Conservation (phyloP, 1,284 basidiomycete species). For the Grifola frondosa region DNA sequence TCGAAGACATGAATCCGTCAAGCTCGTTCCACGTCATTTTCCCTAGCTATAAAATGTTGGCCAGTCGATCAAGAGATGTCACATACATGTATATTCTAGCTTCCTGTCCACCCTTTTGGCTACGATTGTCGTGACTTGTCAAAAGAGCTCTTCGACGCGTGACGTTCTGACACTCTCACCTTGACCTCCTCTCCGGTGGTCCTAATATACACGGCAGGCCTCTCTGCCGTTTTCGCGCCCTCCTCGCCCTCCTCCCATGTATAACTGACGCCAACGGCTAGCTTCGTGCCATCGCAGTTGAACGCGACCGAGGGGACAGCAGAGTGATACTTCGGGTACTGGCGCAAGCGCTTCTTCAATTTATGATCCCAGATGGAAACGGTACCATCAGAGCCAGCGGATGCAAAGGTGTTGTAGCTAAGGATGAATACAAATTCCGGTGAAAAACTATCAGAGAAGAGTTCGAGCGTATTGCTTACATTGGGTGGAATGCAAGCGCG, state of each 20-base stretch:
- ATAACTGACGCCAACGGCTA: conserved; percentile 84
- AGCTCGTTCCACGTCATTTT: too few relatives aligned
- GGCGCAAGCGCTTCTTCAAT: conserved; percentile 92
- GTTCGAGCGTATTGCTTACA: conserved; percentile 43
- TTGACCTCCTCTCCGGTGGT: conserved; percentile 56
- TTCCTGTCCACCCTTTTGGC: conserved; percentile 33
- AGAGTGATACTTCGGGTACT: conserved; percentile 78
- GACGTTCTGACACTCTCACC: conserved; percentile 27
- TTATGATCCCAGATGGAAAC: conserved; percentile 97
- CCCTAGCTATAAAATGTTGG: too few relatives aligned
- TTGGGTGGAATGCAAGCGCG: conserved; percentile 90
- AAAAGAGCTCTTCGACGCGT: not conserved
- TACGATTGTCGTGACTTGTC: conserved; percentile 3
- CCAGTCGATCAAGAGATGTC: not conserved
- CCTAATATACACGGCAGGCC: conserved; percentile 37
- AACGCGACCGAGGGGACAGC: conserved; percentile 78
- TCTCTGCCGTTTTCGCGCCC: conserved; percentile 50
- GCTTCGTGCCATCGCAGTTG: conserved; percentile 77
- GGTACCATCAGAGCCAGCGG: conserved; percentile 88
- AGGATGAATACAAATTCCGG: not conserved
- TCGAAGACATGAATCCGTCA: too few relatives aligned
- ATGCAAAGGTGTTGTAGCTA: conserved; percentile 93
- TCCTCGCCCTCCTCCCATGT: conserved; percentile 85
- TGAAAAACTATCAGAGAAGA: conserved; percentile 1
- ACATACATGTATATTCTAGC: not conserved